Evolutionary conservation across 2,329 filamentous ascomycete species (phyloP).

Genomic region (Penicillium glabrum): DNA sequence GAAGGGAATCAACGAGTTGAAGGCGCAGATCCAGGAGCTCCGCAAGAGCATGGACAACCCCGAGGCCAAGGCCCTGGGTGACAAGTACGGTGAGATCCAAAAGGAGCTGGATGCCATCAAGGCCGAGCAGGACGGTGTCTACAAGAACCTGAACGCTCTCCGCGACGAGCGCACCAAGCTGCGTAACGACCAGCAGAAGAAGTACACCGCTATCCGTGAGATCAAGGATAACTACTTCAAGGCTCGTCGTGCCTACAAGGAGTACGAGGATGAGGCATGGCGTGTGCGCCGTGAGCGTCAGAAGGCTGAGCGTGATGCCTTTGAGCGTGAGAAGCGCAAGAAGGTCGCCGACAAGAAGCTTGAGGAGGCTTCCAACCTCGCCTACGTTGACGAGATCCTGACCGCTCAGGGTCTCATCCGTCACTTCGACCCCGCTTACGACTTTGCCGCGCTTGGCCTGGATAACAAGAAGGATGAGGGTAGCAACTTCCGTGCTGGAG

Average conservation of each 20-base stretch:
- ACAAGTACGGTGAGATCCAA: conserved; percentile 82
- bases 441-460: conserved; percentile 62
- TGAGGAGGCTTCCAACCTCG: conserved; percentile 63
- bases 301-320: conserved; percentile 70
- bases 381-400: conserved; percentile 90
- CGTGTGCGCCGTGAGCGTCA: conserved; percentile 74
- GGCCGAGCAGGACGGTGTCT: conserved; percentile 85
- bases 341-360: conserved; percentile 57
- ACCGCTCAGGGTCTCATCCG: conserved; percentile 82
- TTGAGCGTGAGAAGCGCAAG: conserved; percentile 50
- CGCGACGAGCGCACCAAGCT: conserved; percentile 83
- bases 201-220: conserved; percentile 77
- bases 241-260: conserved; percentile 75
- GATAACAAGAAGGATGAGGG: conserved; percentile 48
- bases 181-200: conserved; percentile 81
- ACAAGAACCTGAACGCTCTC: conserved; percentile 81
- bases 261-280: conserved; percentile 81
- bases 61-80: conserved; percentile 81
- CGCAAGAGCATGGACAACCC: conserved; percentile 89
- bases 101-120: conserved; percentile 87
- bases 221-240: conserved; percentile 87
- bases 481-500: conserved; percentile 74
- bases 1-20: conserved; percentile 85
- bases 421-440: conserved; percentile 83
- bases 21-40: conserved; percentile 82